Percentiles rank a stretch among this genome's conserved stretches.
Evolutionary conservation across 495 filamentous ascomycete genomes (phyloP).

Genomic region (Annulohypoxylon moriforme): DNA sequence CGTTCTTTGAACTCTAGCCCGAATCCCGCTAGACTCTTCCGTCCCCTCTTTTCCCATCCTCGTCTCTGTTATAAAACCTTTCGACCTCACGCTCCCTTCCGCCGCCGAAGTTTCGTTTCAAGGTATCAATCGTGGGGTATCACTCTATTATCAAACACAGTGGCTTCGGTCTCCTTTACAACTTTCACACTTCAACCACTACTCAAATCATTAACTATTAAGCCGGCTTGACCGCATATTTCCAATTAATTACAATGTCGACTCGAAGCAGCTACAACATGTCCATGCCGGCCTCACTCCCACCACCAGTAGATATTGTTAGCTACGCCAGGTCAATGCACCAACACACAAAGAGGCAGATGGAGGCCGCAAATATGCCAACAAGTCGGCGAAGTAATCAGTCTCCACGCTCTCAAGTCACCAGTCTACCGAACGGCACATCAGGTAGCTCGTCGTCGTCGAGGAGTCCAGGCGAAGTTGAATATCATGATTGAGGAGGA

Average conservation of each 20-base stretch:
- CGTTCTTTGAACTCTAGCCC: conserved; percentile 29
- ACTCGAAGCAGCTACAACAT: conserved; percentile 46
- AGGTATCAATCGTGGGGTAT: conserved; percentile 5
- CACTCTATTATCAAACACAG: neutral
- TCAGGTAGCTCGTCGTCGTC: conserved; percentile 24
- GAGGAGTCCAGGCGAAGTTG: conserved; percentile 27
- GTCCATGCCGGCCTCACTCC: conserved; percentile 50
- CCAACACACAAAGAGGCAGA: conserved; percentile 63
- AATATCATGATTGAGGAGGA: conserved; percentile 39
- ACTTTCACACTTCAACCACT: neutral
- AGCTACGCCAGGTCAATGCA: conserved; percentile 62
- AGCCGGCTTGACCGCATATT: conserved; percentile 26
- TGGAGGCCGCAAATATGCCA: conserved; percentile 56
- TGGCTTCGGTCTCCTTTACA: conserved; percentile 10
- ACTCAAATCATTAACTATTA: conserved; percentile 20
- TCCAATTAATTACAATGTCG: conserved; percentile 50
- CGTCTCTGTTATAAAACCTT: conserved; percentile 37
- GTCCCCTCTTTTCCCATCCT: conserved; percentile 44
- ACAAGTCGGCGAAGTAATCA: conserved; percentile 33
- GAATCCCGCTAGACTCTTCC: conserved; percentile 27
- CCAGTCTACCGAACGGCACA: conserved; percentile 52
- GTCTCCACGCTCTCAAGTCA: conserved; percentile 33
- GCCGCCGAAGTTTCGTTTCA: neutral
- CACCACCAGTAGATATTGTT: conserved; percentile 57
- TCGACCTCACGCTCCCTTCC: conserved; percentile 13